phyloP scores from a whole-genome alignment of 371 early-diverging fungal species.

The Apophysomyces trapeziformis region DNA sequence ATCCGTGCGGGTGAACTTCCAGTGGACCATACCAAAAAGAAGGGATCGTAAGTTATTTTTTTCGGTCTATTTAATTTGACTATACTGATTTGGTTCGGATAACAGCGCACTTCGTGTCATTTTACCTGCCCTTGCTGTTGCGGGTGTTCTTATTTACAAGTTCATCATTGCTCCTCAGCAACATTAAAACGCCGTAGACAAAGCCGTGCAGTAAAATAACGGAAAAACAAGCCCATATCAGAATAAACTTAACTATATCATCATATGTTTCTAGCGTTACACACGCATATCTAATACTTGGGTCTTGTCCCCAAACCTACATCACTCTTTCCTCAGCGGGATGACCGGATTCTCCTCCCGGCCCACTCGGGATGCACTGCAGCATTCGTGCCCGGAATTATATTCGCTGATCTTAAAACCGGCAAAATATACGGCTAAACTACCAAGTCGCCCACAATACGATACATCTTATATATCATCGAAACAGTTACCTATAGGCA shows the following conservation, averaged over 20 bases:
- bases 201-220: neutral
- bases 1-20: constrained; percentile 54
- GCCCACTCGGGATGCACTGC: too few relatives aligned
- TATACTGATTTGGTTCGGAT: constrained; percentile 2
- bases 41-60: constrained; percentile 45
- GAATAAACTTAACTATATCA: neutral
- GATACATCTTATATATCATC: too few relatives aligned
- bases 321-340: too few relatives aligned
- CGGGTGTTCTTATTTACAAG: constrained; percentile 46
- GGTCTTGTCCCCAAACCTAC: too few relatives aligned
- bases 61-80: neutral
- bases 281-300: too few relatives aligned
- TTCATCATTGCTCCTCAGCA: constrained; percentile 40
- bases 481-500: too few relatives aligned
- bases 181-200: constrained; percentile 24
- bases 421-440: neutral
- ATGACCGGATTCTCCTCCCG: too few relatives aligned
- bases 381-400: neutral
- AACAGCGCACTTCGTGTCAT: constrained; percentile 33
- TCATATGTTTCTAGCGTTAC: neutral
- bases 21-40: constrained; percentile 16
- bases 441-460: too few relatives aligned
- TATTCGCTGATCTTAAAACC: neutral
- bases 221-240: neutral
- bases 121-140: constrained; percentile 32